Base-by-base conservation (phyloP, 345 rosid species). In the Streptanthus diversifolius region DNA sequence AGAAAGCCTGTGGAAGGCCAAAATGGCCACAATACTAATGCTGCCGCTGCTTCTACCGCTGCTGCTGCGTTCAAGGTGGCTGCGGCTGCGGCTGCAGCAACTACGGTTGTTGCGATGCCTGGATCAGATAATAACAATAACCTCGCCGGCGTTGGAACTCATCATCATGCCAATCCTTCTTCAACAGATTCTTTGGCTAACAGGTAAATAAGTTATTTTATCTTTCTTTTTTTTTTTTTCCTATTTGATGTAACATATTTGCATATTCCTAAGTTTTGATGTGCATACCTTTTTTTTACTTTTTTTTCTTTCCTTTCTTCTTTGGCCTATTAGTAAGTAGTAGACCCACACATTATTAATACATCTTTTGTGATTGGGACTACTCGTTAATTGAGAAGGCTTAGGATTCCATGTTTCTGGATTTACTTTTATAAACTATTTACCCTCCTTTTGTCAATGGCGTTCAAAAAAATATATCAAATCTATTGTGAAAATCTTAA, bases 1-100 rank as follows among this genome's bases (percentile, higher is more conserved):
- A 93, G 98, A 93, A 93, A 93, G 97, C 98, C 95, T 89, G 98
- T 93, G 98, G 98, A 93, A 93, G 96, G 95, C 61, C 97, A 83
- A 77, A 72, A 88, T 37, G 76, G 76, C 76, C 90, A 86, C 88
- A 96, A 85, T 86, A 81, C 76, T 65, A 74, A 88, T 40, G 81
- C 88, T 30, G 21, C 60, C 6, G 60, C 60, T 1, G 21, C 21
- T 5, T 17, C 54, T 48, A 3, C 47, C 3, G 27, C 35, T 44
- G 66, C 80, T 54, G 67, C 83, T 8, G 51, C 80, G 21, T 67
- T 85, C 39, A 89, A 85, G 66, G 45, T 15, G 77, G 84, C 39
- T 15, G 40, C 39, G 19, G 39, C 43, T 27, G 84, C 39, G 21
- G 40, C 39, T 18, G 39, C 43, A 22, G 43, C 68, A 61, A 66